Evolutionary conservation across 352 stramenopile genomes (phyloP).

Genomic region (Phytophthora brassicae): DNA sequence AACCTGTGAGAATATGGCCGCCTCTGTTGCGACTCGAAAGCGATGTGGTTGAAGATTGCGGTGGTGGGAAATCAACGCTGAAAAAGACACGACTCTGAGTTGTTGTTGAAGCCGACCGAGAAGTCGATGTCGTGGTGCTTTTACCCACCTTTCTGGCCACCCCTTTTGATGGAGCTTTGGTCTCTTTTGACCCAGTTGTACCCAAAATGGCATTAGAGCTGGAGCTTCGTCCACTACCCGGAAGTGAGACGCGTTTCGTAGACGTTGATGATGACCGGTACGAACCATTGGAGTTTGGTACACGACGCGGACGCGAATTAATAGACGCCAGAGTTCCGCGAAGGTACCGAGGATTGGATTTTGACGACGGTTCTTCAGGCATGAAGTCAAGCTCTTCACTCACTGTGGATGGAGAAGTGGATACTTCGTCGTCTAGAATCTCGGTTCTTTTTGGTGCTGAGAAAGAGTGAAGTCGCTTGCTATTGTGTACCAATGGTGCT

Average conservation of each 20-base stretch:
- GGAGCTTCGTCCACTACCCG: constrained; percentile 18
- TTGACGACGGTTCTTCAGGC: constrained; percentile 15
- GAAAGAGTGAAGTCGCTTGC: constrained; percentile 48
- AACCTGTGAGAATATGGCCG: constrained; percentile 22
- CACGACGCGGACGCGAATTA: constrained; percentile 44
- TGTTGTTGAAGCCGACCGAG: constrained; percentile 16
- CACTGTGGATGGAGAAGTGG: constrained; percentile 36
- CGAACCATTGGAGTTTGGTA: constrained; percentile 16
- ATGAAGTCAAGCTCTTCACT: constrained; percentile 51
- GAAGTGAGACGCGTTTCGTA: constrained; percentile 29
- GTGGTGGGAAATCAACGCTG: constrained; percentile 30
- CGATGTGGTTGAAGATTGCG: constrained; percentile 7
- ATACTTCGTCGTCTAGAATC: constrained; percentile 29
- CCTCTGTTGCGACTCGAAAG: constrained; percentile 22
- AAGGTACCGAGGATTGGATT: constrained; percentile 47
- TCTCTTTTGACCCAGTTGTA: constrained; percentile 15
- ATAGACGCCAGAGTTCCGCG: constrained; percentile 55
- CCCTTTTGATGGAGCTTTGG: constrained; percentile 16
- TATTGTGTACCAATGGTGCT: constrained; percentile 15
- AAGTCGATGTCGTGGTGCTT: constrained; percentile 2
- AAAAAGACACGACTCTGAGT: constrained; percentile 31
- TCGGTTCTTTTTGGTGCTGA: constrained; percentile 39
- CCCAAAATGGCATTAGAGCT: constrained; percentile 23
- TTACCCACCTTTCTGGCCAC: constrained; percentile 19
- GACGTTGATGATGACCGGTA: constrained; percentile 28